Evolutionary conservation across 176 grass and related monocot species (phyloP).

Genomic region (Musa itinerans): DNA sequence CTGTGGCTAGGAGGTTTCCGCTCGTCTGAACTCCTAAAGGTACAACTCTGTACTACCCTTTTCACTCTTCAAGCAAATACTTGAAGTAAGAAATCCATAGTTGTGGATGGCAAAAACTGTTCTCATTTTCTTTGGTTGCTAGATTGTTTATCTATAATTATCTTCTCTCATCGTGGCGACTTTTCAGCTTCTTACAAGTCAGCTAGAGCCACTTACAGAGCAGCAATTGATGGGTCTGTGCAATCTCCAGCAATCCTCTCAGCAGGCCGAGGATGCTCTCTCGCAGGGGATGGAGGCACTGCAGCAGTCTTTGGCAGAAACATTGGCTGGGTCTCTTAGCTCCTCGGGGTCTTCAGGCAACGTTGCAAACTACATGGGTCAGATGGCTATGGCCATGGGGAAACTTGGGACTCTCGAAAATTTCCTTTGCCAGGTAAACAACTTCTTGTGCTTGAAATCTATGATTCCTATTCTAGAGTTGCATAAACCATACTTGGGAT

Average conservation of each 20-base stretch:
- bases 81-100: too few relatives aligned
- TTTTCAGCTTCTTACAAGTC: conserved; percentile 62
- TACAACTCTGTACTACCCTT: conserved; percentile 17
- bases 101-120: too few relatives aligned
- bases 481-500: too few relatives aligned
- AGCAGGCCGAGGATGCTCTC: conserved; percentile 94
- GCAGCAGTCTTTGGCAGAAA: conserved; percentile 91
- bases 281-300: conserved; percentile 96
- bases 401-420: conserved; percentile 95
- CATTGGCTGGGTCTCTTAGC: conserved; percentile 70
- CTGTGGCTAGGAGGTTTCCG: conserved; percentile 93
- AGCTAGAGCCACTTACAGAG: conserved; percentile 91
- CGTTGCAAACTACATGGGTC: conserved; percentile 97
- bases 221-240: conserved; percentile 60
- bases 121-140: too few relatives aligned
- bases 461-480: too few relatives aligned
- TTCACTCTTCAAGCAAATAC: not conserved
- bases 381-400: conserved; percentile 99
- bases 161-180: not conserved
- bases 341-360: conserved; percentile 71
- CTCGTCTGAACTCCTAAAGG: conserved; percentile 89
- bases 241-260: conserved; percentile 84
- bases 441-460: too few relatives aligned
- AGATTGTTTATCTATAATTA: not conserved
- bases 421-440: conserved; percentile 79